Base-by-base conservation (phyloP, 805 yeast species). In the Maudiozyma barnettii region DNA sequence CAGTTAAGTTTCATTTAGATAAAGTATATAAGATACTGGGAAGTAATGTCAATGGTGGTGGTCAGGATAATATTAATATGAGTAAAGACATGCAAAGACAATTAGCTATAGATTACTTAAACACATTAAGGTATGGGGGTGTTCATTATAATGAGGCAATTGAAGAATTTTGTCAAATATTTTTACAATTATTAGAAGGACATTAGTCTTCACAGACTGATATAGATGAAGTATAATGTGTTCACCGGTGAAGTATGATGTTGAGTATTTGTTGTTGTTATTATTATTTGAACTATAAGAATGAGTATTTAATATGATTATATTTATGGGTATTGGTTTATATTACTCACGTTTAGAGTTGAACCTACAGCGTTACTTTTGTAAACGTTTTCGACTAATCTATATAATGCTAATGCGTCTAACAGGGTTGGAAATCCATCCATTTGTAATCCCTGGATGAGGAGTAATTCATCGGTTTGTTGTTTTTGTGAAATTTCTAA, bases 91-190 rank as follows among this genome's bases (percentile, higher is more conserved):
- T 21, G 31, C 38, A 80, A 38, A 56, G 66, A 29, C 82, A 78
- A 44, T 68, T 81, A 3, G 81, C 81, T 7, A 74, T 76, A 45
- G 71, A 77, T 59, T 79, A 81, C 49, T 61, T 82, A 22, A 74
- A 76, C 26, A 77, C 79, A 36, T 60, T 82, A 35, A 57, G 88
- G 30, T 59, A 56, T 4, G 81, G 80, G 9, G 89, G 90, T 0
- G 51, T 71, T 0, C 86, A 82, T 54, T 73, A 73, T 44, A 82
- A 82, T 58, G 78, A 70, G 48, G 66, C 80, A 18, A 73, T 82
- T 13, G 86, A 81, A 59, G 88, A 81, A 50, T 82, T 82, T 61
- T 75, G 82, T 39, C 63, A 57, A 39, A 50, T 57, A 23, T 51
- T 45, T 43, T 46, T 59, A 35, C 45, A 45, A 14, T 47, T 49